Percentiles rank a stretch among this genome's conserved stretches.
These are phyloP conservation scores for Hypomontagnella submonticulosa DNA, from an alignment of 495 filamentous ascomycete genomes.

Conservation along the genomic window DNA sequence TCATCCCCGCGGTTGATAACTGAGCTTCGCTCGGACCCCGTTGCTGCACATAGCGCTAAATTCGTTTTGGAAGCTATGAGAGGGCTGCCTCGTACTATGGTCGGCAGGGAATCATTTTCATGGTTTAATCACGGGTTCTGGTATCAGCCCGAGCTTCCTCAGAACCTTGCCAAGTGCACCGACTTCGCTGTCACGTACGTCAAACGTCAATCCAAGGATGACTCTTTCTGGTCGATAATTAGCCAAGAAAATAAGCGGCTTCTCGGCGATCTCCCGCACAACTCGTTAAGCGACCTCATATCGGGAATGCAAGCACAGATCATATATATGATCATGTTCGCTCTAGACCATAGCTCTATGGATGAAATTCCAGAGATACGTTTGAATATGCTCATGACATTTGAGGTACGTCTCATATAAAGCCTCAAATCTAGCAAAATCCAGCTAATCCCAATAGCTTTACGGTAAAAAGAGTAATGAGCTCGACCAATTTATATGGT, in stretches of 20 bases:
- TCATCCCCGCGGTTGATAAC: constrained; percentile 19
- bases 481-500: constrained; percentile 17
- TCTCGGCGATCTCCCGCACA: constrained; percentile 11
- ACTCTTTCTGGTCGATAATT: constrained; percentile 24
- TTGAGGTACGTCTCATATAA: constrained; percentile 25
- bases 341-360: constrained; percentile 11
- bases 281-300: constrained; percentile 13
- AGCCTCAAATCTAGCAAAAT: not conserved
- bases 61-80: constrained; percentile 39
- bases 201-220: not conserved
- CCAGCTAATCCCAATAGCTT: constrained; percentile 6
- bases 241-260: constrained; percentile 29
- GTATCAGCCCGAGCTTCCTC: constrained; percentile 34
- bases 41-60: constrained; percentile 25
- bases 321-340: constrained; percentile 31
- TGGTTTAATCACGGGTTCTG: constrained; percentile 39
- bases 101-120: constrained; percentile 35
- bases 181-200: constrained; percentile 23
- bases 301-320: constrained; percentile 28
- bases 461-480: constrained; percentile 24
- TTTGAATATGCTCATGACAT: constrained; percentile 38
- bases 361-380: constrained; percentile 19
- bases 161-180: constrained; percentile 25
- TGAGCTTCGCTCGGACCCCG: constrained; percentile 36
- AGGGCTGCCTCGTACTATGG: constrained; percentile 35